phyloP scores from a whole-genome alignment of 2,329 filamentous ascomycete species.

The Sodiomyces alkalinus region DNA sequence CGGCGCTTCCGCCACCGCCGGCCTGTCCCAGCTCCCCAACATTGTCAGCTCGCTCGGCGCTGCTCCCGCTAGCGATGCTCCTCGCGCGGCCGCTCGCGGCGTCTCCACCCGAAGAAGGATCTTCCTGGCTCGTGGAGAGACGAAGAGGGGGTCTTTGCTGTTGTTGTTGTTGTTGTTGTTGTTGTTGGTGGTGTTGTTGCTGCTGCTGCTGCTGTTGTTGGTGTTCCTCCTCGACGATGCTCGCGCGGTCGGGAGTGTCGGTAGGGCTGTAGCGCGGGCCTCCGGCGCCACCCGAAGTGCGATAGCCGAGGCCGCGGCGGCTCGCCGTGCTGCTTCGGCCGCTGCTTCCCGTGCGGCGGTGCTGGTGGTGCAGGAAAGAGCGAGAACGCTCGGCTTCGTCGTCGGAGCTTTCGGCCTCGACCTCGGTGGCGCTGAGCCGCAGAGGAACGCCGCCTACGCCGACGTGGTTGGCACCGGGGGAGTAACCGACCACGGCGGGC shows the following conservation, averaged over 20 bases:
- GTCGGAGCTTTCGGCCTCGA: slow-evolving; percentile 75
- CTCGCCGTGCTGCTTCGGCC: slow-evolving; percentile 49
- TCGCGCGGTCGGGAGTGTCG: slow-evolving; percentile 39
- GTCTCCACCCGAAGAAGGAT: slow-evolving; percentile 18
- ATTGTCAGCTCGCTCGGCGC: slow-evolving; percentile 44
- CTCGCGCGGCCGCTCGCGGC: slow-evolving; percentile 29
- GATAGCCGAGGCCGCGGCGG: slow-evolving; percentile 31
- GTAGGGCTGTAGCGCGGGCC: slow-evolving; percentile 34
- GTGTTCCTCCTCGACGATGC: slow-evolving; percentile 33
- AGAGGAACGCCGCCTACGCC: slow-evolving; percentile 71
- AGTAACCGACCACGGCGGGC: slow-evolving; percentile 63
- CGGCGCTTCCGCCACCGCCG: slow-evolving; percentile 14
- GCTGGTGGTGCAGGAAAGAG: slow-evolving; percentile 26
- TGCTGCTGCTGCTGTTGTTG: slow-evolving; percentile 17
- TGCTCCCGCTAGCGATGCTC: slow-evolving; percentile 40
- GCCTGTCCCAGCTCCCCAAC: slow-evolving; percentile 36
- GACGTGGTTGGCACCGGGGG: slow-evolving; percentile 59
- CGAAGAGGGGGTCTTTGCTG: no score
- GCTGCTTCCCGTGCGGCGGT: slow-evolving; percentile 60
- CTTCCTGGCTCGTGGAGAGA: no score
- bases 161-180: no score
- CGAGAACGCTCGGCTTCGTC: slow-evolving; percentile 31
- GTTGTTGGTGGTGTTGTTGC: no score
- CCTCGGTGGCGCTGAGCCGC: slow-evolving; percentile 85
- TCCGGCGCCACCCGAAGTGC: slow-evolving; percentile 31